Conservation (phyloP, 2,329 filamentous ascomycete species). For the Lachnellula willkommii region DNA sequence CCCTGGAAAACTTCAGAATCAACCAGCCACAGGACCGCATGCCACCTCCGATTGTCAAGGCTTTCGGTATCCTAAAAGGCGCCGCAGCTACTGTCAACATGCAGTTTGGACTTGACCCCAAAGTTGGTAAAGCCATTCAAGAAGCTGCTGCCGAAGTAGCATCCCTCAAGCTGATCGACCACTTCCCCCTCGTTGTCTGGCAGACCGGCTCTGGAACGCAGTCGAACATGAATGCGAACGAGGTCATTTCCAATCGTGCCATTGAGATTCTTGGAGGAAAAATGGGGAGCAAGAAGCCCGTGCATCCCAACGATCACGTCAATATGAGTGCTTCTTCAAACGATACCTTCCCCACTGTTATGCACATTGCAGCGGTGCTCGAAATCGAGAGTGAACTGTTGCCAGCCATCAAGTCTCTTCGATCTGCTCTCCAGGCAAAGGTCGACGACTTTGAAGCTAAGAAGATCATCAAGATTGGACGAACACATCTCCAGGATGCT, state of each 20-base stretch:
- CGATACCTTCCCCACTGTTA: conserved; percentile 98
- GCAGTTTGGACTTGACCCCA: conserved; percentile 87
- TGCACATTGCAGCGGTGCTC: conserved; percentile 97
- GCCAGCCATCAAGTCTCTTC: conserved; percentile 75
- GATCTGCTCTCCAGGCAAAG: conserved; percentile 81
- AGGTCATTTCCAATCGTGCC: conserved; percentile 98
- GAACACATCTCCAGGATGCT: conserved; percentile 95
- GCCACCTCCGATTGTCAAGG: conserved; percentile 85
- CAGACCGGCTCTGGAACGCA: conserved; percentile 98
- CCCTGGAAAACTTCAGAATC: conserved; percentile 96
- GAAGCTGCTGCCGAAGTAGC: conserved; percentile 92
- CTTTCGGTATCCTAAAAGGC: conserved; percentile 96
- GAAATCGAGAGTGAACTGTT: conserved; percentile 84
- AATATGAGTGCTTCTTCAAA: conserved; percentile 99
- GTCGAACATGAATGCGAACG: conserved; percentile 99
- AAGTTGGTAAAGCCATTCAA: conserved; percentile 87
- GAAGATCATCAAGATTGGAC: conserved; percentile 97
- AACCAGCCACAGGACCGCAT: conserved; percentile 99
- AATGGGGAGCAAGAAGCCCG: conserved; percentile 96
- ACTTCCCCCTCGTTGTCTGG: conserved; percentile 99
- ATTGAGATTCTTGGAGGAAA: conserved; percentile 94
- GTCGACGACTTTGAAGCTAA: conserved; percentile 76
- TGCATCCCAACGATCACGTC: conserved; percentile 99
- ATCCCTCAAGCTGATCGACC: conserved; percentile 86
- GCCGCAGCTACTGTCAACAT: conserved; percentile 95